Base-by-base conservation (phyloP, 345 rosid species). In the Carallia brachiata region DNA sequence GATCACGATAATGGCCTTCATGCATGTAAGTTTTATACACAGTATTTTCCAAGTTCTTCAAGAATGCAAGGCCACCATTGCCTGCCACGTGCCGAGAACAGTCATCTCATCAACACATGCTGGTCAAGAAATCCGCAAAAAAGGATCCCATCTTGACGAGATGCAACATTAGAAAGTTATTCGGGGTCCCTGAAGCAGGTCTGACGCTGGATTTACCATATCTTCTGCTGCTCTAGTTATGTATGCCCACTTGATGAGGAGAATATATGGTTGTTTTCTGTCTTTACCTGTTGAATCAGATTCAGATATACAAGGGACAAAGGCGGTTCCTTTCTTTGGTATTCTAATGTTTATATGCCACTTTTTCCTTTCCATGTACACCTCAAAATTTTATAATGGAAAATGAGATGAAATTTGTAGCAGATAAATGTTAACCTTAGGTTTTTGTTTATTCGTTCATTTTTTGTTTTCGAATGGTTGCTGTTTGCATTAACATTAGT, bases 51-150 rank as follows among this genome's bases (percentile, higher is more conserved):
- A 30, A 8, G n/a, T 64, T 65, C 67, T 64, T 76, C 79, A 86
- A 90, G 91, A 86, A 90, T 67, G 89, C 89, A 8, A 86, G 96
- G 63, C 91, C 96, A 6, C 93, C 85, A 56, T 69, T 90, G 36
- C 92, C 91, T 36, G 74, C 81, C 0, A 63, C 76, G 23, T 86
- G 91, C 54, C 96, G 91, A 1, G 39, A 6, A 50, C 17, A 82
- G 75, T 52, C 82, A 74, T 75, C 87, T 90, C 58, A 84, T 90
- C 27, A 78, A 74, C 39, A 68, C 82, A 61, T 90, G 96, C 76
- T 88, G 92, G 96, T 88, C 92, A 18, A 78, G 87, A 73, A 81
- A 75, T 56, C 96, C 91, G 0, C 23, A 40, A 76, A 2, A 84
- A 80, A 68, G 72, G 96, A 30, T 92, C 96, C 13, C 84, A 82